phyloP scores from a whole-genome alignment of 2,329 filamentous ascomycete species.

The Harringtonia aguacate region DNA sequence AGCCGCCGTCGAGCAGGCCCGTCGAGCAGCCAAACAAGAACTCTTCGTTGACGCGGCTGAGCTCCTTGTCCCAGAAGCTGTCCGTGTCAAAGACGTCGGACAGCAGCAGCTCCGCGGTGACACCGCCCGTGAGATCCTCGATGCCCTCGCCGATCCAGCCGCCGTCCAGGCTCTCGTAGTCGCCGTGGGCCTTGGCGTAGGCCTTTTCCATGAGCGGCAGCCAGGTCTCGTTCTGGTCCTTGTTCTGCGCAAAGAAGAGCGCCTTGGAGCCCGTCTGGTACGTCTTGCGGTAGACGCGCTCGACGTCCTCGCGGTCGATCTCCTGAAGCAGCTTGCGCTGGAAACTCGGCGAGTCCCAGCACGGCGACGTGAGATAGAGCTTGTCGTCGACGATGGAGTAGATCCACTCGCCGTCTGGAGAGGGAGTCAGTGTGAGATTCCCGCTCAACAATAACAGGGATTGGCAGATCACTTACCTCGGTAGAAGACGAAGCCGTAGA shows the following conservation, averaged over 20 bases:
- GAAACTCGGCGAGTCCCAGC: slow-evolving; percentile 69
- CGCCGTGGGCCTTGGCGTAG: slow-evolving; percentile 71
- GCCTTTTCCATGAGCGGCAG: slow-evolving; percentile 70
- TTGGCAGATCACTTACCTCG: slow-evolving; percentile 33
- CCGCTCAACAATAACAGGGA: neutral
- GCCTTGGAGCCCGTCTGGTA: slow-evolving; percentile 67
- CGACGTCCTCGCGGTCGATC: slow-evolving; percentile 60
- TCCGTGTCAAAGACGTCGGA: slow-evolving; percentile 65
- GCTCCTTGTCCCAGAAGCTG: slow-evolving; percentile 67
- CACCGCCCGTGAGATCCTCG: slow-evolving; percentile 53
- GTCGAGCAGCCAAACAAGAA: slow-evolving; percentile 58
- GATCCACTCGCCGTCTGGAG: slow-evolving; percentile 73
- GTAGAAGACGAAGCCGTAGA: slow-evolving; percentile 85
- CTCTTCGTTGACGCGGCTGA: slow-evolving; percentile 67
- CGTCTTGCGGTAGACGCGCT: slow-evolving; percentile 51
- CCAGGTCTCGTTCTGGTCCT: slow-evolving; percentile 69
- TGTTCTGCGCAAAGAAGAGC: slow-evolving; percentile 67
- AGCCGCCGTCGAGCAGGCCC: slow-evolving; percentile 32
- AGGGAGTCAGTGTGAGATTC: neutral
- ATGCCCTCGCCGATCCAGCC: slow-evolving; percentile 54
- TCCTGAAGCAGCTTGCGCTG: slow-evolving; percentile 66
- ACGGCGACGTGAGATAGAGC: slow-evolving; percentile 70
- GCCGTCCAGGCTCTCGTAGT: slow-evolving; percentile 65
- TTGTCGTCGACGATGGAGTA: slow-evolving; percentile 89
- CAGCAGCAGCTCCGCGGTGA: slow-evolving; percentile 55